Conservation (phyloP, 305 asterid genomes). For the Plantago coronopus region DNA sequence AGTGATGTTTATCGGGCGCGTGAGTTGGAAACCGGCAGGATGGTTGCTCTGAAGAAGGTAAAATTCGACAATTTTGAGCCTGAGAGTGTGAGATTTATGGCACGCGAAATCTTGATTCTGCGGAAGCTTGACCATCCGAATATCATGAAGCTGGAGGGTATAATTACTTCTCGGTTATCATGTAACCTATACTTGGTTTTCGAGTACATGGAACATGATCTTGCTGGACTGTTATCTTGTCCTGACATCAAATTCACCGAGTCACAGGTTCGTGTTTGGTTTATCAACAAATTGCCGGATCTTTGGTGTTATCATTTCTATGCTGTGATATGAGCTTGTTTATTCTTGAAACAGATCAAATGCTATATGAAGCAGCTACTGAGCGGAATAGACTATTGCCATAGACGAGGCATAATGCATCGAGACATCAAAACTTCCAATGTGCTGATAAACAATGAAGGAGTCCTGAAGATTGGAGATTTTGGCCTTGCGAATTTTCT, state of each 20-base stretch:
- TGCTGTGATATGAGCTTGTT: neutral
- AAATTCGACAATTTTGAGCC: constrained; percentile 45
- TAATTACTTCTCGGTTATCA: constrained; percentile 56
- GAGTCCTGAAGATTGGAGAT: constrained; percentile 53
- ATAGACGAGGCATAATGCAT: constrained; percentile 49
- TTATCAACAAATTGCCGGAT: neutral
- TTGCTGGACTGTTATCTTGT: constrained; percentile 56
- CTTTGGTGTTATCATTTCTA: neutral
- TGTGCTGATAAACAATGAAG: constrained; percentile 46
- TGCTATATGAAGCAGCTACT: constrained; percentile 58
- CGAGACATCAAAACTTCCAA: constrained; percentile 60
- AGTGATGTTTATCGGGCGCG: constrained; percentile 52
- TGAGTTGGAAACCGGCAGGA: constrained; percentile 36
- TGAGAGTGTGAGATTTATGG: constrained; percentile 65
- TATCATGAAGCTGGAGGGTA: constrained; percentile 62
- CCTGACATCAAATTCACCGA: constrained; percentile 62
- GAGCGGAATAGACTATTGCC: constrained; percentile 59
- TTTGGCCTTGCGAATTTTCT: constrained; percentile 55
- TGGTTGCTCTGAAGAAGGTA: constrained; percentile 52
- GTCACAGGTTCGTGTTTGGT: constrained; percentile 40
- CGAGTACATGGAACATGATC: constrained; percentile 82
- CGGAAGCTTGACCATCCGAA: constrained; percentile 69
- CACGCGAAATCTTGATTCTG: constrained; percentile 55
- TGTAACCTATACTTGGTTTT: constrained; percentile 63
- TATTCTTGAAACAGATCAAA: constrained; percentile 35